Evolutionary conservation across 768 basidiomycete species (phyloP).

Genomic region (Amanita rimosa): DNA sequence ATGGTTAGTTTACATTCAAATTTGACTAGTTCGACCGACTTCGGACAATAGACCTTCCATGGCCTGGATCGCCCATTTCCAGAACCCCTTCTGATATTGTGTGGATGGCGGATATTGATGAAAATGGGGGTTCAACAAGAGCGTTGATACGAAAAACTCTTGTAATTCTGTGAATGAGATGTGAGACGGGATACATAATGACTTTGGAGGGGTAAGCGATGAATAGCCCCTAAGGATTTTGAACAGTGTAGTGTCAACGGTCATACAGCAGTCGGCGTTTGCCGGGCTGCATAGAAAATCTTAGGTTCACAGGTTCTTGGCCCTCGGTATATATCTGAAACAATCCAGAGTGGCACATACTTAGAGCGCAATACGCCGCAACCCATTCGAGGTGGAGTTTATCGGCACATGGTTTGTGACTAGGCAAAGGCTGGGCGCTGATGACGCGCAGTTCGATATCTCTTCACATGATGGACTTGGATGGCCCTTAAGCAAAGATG

Average conservation of each 20-base stretch:
- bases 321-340: neutral
- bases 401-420: neutral
- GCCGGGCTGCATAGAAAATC: neutral
- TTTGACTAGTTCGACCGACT: slow-evolving; percentile 23
- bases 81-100: slow-evolving; percentile 54
- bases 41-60: slow-evolving; percentile 39
- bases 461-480: neutral
- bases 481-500: neutral
- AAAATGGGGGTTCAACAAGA: slow-evolving; percentile 46
- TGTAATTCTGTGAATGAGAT: slow-evolving; percentile 32
- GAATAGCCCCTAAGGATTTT: slow-evolving; percentile 40
- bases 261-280: slow-evolving; percentile 1
- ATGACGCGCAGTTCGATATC: neutral
- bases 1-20: neutral
- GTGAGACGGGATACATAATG: slow-evolving; percentile 28
- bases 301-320: neutral
- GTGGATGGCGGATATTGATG: slow-evolving; percentile 47
- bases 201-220: slow-evolving; percentile 33
- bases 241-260: slow-evolving; percentile 25
- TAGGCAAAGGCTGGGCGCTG: neutral
- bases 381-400: neutral
- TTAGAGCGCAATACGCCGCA: neutral
- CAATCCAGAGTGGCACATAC: neutral
- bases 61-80: slow-evolving; percentile 56
- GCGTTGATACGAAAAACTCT: slow-evolving; percentile 36